Evolutionary conservation across 2,329 filamentous ascomycete genomes (phyloP).

Genomic region (Tolypocladium ophioglossoides): DNA sequence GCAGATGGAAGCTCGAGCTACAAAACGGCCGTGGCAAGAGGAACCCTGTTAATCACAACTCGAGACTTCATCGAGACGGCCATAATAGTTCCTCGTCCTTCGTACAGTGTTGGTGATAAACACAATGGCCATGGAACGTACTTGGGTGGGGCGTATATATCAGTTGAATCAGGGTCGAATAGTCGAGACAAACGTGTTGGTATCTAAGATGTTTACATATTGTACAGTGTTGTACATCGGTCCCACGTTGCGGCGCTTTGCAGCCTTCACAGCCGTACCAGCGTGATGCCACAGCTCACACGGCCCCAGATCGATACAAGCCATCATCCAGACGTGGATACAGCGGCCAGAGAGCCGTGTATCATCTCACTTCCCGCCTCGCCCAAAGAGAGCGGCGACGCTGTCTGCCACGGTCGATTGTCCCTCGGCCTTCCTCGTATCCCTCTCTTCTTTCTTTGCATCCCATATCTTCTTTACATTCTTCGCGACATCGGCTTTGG

Average conservation of each 20-base stretch:
- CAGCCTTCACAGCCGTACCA: background rate
- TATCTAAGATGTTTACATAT: background rate
- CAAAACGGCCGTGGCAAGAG: no score
- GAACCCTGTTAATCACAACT: no score
- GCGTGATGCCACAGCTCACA: background rate
- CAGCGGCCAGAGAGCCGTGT: background rate
- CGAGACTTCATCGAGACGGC: background rate
- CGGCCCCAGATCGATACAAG: background rate
- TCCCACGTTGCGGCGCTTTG: background rate
- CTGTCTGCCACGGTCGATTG: constrained; percentile 20
- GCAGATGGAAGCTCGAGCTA: no score
- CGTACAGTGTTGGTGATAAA: background rate
- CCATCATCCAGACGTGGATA: background rate
- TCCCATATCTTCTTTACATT: constrained; percentile 44
- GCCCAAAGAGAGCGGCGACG: constrained; percentile 17
- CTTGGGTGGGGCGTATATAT: background rate
- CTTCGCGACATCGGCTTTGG: constrained; percentile 48
- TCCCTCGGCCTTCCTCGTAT: constrained; percentile 26
- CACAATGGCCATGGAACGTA: background rate
- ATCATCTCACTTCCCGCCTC: constrained; percentile 13
- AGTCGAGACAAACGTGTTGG: background rate
- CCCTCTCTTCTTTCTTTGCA: constrained; percentile 45
- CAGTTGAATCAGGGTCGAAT: background rate
- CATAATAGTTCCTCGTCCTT: constrained; percentile 3
- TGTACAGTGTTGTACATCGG: background rate